Base-by-base conservation (phyloP, 2,329 filamentous ascomycete genomes). In the Botrytis elliptica region DNA sequence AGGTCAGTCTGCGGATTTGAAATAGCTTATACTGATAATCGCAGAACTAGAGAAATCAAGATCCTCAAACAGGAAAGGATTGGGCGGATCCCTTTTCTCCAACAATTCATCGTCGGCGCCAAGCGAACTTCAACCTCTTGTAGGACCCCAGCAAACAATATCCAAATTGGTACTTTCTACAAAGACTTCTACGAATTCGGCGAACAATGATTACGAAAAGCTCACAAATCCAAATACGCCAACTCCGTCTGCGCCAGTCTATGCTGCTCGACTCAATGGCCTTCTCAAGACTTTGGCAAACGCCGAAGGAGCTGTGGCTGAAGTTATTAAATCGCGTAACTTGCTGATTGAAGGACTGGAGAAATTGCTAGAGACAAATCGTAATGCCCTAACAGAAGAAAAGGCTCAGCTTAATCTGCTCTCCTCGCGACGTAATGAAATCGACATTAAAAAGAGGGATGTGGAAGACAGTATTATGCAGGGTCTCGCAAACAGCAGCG, bases 391-490 rank as follows among this genome's bases (percentile, higher is more conserved):
- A 6, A 86, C 87, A 1, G 86, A 87, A 25, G 95, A 99, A 74
- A 89, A 94, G 78, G 83, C 86, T 7, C 86, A 91, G 52, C 85
- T 90, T n/a, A 81, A 86, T 10, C 88, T 92, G 25, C 83, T 98
- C 33, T 84, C 86, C 5, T 85, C 85, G n/a, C 90, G 91, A 73
- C 93, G 92, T 78, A 83, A 85, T 3, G 89, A 90, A 73, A 93
- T 94, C 25, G 95, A 98, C 78, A 85, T 86, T 29, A 95, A 93
- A 83, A 97, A 97, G 82, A 90, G 91, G 70, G 92, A 96, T 66
- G 94, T 99, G 12, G 96, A 99, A 82, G 90, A 95, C 77, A 91
- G 90, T 67, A 98, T 99, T 77, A 94, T 99, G 88, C 90, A 92
- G 70, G 93, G 93, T 14, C 87, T 97, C 36, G 89, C 90, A 22